These are phyloP conservation scores for Boletus bicolor DNA, from an alignment of 768 basidiomycete species.

Conservation along the genomic window DNA sequence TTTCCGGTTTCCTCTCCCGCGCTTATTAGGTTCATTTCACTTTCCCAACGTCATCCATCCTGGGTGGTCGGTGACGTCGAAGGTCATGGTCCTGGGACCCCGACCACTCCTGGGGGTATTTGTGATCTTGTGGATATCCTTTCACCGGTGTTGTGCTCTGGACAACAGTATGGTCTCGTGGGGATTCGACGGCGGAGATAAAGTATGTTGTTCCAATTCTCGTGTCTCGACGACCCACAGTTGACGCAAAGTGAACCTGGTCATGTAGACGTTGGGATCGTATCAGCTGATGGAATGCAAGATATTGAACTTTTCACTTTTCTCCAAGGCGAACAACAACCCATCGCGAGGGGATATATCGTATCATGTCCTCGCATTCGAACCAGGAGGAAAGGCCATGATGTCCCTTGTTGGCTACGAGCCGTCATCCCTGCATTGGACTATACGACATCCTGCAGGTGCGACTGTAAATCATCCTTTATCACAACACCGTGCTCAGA, in stretches of 20 bases:
- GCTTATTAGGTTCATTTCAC: background rate
- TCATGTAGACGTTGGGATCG: background rate
- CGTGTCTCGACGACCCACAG: background rate
- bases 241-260: background rate
- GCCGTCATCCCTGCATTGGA: constrained; percentile 35
- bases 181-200: background rate
- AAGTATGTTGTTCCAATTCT: constrained; percentile 4
- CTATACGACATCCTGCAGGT: constrained; percentile 40
- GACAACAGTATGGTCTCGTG: background rate
- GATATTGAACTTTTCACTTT: constrained; percentile 6
- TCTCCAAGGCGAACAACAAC: background rate
- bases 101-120: constrained; percentile 1
- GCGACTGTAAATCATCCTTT: constrained; percentile 11
- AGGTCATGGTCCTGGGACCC: constrained; percentile 13
- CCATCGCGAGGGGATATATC: constrained; percentile 20
- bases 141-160: constrained; percentile 2
- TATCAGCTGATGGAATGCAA: constrained; percentile 16
- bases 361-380: constrained; percentile 43
- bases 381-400: constrained; percentile 34
- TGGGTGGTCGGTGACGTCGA: constrained; percentile 2
- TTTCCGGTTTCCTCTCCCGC: background rate
- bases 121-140: background rate
- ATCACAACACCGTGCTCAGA: background rate
- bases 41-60: background rate
- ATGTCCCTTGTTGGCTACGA: constrained; percentile 36